Base-by-base conservation (phyloP, 2,329 filamentous ascomycete species). In the Pseudomassariella vexata region DNA sequence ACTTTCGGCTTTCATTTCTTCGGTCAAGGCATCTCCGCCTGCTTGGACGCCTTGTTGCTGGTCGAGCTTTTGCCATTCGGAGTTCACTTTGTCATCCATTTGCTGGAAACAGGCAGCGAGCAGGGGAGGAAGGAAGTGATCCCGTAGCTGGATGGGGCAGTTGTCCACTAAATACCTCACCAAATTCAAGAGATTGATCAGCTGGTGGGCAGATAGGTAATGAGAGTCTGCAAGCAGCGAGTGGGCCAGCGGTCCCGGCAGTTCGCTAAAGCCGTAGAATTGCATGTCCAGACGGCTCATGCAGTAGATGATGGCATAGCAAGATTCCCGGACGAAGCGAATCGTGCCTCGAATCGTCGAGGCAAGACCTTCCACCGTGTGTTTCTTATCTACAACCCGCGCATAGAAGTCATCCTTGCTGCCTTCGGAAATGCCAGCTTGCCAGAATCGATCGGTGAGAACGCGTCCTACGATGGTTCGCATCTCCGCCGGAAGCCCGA, bases 1-100 rank as follows among this genome's bases (percentile, higher is more conserved):
- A 51, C 90, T 96, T 57, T 98, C 92, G 6, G 86, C 82, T 60
- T 95, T 95, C 92, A 98, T 98, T 62, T 98, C 92, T 45, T 95
- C 88, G 2, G 85, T 85, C 32, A 98, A 64, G 38, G 85, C 85
- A 34, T 89, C 86, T 14, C 81, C 80, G 4, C 80, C 80, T 2
- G 80, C 73, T 24, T 74, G 72, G 9, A 78, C 64, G 14, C 63
- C 65, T 45, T 83, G 73, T 41, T 76, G 65, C 41, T 72, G 63
- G 51, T 80, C 76, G 36, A 95, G 77, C 43, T 77, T 76, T 39
- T 82, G 76, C 92, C 92, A 98, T 55, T 96, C 90, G 0, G 74
- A 69, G 20, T 78, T 84, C 41, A 96, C 85, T 61, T 96, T 96
- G 24, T 70, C 66, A 52, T 96, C 87, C 57, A 95, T 82, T 47